Conservation (phyloP, 495 filamentous ascomycete genomes). For the Immersiella caudata region DNA sequence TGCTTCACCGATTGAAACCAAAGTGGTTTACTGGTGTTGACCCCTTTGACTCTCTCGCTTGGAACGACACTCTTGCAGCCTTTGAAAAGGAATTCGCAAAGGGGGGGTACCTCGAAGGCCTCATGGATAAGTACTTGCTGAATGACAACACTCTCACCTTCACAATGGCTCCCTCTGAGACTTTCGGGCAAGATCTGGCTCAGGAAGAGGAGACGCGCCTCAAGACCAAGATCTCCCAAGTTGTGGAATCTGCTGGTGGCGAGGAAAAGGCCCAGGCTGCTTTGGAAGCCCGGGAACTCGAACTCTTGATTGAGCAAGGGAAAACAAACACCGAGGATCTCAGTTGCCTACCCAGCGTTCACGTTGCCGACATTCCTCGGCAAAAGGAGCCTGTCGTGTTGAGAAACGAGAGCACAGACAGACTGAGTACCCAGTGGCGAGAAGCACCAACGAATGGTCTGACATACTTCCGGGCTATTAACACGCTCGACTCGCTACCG, state of each 20-base stretch:
- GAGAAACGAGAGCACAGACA: constrained; percentile 65
- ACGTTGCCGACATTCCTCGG: constrained; percentile 84
- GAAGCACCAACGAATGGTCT: constrained; percentile 92
- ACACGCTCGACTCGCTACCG: constrained; percentile 75
- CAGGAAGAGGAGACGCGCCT: constrained; percentile 77
- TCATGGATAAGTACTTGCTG: constrained; percentile 87
- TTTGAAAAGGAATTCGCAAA: constrained; percentile 74
- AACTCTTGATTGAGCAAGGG: constrained; percentile 79
- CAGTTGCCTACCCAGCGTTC: constrained; percentile 82
- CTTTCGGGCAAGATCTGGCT: constrained; percentile 71
- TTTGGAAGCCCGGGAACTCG: constrained; percentile 74
- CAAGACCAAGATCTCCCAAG: constrained; percentile 67
- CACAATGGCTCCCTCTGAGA: constrained; percentile 85
- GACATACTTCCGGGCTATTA: constrained; percentile 92
- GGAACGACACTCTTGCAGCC: constrained; percentile 80
- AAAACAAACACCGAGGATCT: constrained; percentile 80
- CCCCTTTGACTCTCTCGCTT: constrained; percentile 85
- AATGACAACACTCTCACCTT: constrained; percentile 87
- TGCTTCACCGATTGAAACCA: constrained; percentile 84
- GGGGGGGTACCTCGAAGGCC: constrained; percentile 76
- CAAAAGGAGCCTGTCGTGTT: constrained; percentile 70
- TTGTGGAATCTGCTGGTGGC: constrained; percentile 67
- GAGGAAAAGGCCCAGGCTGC: constrained; percentile 68
- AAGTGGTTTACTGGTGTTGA: constrained; percentile 95
- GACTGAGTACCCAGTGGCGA: constrained; percentile 81